Conservation (phyloP, 2,329 filamentous ascomycete species). For the Elsinoe arachidis region DNA sequence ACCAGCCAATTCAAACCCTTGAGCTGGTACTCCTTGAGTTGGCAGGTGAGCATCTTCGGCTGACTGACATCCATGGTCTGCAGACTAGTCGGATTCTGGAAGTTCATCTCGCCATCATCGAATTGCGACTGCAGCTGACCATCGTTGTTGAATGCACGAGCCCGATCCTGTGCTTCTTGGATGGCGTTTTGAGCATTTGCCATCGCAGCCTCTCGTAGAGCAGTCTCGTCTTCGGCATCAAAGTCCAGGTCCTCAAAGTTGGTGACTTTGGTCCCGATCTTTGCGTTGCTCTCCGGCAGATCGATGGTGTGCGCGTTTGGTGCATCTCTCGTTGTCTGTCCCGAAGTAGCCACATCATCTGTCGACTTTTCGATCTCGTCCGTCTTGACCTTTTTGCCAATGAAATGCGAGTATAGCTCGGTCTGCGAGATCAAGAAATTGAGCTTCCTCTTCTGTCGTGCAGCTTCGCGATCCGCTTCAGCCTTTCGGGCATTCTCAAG, state of each 20-base stretch:
- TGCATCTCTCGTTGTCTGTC: constrained; percentile 36
- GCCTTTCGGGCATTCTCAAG: constrained; percentile 94
- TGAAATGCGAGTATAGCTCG: constrained; percentile 97
- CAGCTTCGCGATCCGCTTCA: constrained; percentile 94
- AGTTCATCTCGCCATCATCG: constrained; percentile 97
- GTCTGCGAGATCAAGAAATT: constrained; percentile 99
- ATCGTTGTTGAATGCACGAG: constrained; percentile 77
- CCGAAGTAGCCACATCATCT: constrained; percentile 59
- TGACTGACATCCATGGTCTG: constrained; percentile 92
- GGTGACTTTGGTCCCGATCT: constrained; percentile 64
- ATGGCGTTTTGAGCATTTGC: constrained; percentile 95
- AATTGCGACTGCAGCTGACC: constrained; percentile 60
- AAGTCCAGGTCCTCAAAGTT: constrained; percentile 94
- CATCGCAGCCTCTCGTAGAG: constrained; percentile 73
- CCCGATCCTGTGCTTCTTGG: constrained; percentile 86
- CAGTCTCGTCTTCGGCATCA: constrained; percentile 84
- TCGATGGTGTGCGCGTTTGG: constrained; percentile 40
- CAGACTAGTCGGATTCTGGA: constrained; percentile 93
- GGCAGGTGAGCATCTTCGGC: constrained; percentile 83
- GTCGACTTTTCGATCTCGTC: constrained; percentile 87
- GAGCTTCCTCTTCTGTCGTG: constrained; percentile 94
- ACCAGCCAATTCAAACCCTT: constrained; percentile 99
- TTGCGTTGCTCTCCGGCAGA: constrained; percentile 39
- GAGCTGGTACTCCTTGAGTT: constrained; percentile 96
- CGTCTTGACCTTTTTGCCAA: constrained; percentile 98